These are phyloP conservation scores for Capsella bursapastoris DNA, from an alignment of 345 rosid genomes.

Conservation along the genomic window DNA sequence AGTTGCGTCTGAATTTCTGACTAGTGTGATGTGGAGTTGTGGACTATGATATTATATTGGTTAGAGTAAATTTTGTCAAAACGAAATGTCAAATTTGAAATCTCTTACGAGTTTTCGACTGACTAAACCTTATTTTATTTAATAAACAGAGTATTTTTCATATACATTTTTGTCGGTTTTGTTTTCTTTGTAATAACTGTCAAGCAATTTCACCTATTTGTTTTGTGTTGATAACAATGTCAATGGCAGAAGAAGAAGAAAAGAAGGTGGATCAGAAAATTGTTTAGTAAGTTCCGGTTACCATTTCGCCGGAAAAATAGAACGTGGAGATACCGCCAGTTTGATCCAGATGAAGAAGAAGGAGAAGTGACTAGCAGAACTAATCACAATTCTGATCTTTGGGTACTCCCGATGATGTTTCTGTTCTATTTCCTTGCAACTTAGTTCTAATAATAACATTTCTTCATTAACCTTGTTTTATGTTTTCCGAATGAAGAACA, in stretches of 20 bases:
- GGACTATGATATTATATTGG: not conserved
- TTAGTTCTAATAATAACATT: not conserved
- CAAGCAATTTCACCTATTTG: not conserved
- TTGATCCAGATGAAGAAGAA: slow-evolving; percentile 42
- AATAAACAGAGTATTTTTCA: too few species aligned
- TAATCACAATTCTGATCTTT: slow-evolving; percentile 21
- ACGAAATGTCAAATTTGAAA: too few species aligned
- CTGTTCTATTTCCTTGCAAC: not conserved
- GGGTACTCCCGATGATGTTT: slow-evolving; percentile 21
- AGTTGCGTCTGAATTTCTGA: slow-evolving; percentile 15
- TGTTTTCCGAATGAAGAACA: slow-evolving; percentile 32
- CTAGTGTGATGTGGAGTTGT: not conserved
- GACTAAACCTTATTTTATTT: too few species aligned
- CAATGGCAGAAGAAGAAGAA: slow-evolving; percentile 29
- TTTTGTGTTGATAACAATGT: slow-evolving; percentile 2
- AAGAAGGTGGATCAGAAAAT: slow-evolving; percentile 31
- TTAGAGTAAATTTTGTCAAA: not conserved
- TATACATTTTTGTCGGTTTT: too few species aligned
- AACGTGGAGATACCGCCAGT: slow-evolving; percentile 27
- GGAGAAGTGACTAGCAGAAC: slow-evolving; percentile 30
- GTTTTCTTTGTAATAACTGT: not conserved
- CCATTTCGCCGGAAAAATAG: slow-evolving; percentile 30
- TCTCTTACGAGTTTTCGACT: not conserved
- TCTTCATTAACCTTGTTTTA: not conserved
- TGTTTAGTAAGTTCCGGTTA: slow-evolving; percentile 35